Evolutionary conservation across 495 filamentous ascomycete genomes (phyloP), one percentile per base, ranked within the genome.

Genomic region (Collariella sp.): DNA sequence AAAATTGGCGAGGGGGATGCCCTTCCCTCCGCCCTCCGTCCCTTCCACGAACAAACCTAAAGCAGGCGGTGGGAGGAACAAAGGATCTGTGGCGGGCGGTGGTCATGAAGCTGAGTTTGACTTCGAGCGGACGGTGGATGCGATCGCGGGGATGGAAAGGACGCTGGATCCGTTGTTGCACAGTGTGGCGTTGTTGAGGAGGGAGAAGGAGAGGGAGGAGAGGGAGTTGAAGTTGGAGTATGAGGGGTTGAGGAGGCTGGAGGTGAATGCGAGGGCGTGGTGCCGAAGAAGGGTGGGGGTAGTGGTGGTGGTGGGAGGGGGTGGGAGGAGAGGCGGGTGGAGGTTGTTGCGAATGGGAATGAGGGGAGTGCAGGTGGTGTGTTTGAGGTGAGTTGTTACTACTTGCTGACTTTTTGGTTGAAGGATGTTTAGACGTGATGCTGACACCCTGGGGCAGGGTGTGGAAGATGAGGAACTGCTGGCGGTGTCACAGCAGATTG

Each of bases 141-240:
- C 65, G 0, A 66, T 70, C 52, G 60, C 63, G 41, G 55, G 47
- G 10, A 56, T 74, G 12, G 64, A 75, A 36, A 56, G 61, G 45
- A 65, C 67, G 60, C 65, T 78, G 15, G 68, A 74, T 36, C 72
- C 75, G 10, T 57, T 73, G 15, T 51, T 73, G n/a, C 72, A 76
- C 49, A 64, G 67, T 7, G 72, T 76, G 2, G 71, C 62, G 46
- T 47, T 76, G n/a, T 59, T 77, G 23, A 52, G 41, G 33, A 44
- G 58, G 52, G 72, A 76, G 56, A 70, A 68, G 56, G 73, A 72
- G 40, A 62, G 61, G 49, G 69, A 67, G 44, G 65, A 72, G 58
- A 48, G 47, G 23, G 66, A 67, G 55, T 59, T 74, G 23, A 64
- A 70, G 46, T 48, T 56, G 44, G 72, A 75, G 51, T 77, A 74